phyloP scores from a whole-genome alignment of 306 rosid genomes.

The Argentina anserina region DNA sequence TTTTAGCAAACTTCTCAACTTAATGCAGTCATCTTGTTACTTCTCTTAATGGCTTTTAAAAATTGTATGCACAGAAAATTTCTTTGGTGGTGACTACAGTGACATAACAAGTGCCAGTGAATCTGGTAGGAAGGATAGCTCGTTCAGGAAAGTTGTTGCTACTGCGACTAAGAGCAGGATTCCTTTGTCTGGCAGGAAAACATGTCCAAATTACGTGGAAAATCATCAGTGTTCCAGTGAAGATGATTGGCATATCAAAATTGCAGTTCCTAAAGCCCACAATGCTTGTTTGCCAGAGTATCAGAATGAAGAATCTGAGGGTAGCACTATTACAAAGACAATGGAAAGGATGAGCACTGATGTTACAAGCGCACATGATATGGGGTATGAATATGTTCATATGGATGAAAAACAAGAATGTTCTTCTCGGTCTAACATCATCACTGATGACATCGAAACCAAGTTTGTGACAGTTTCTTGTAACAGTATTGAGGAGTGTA shows the following conservation, averaged over 20 bases:
- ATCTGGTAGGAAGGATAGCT: constrained; percentile 49
- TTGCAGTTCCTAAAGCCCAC: constrained; percentile 55
- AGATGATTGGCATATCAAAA: constrained; percentile 76
- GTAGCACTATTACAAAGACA: constrained; percentile 71
- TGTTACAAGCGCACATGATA: constrained; percentile 52
- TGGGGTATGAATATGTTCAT: constrained; percentile 57
- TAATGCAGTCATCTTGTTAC: neutral
- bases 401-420: constrained; percentile 81
- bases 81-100: constrained; percentile 53
- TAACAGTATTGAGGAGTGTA: constrained; percentile 41
- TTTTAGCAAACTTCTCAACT: neutral
- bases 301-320: constrained; percentile 70
- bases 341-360: constrained; percentile 58
- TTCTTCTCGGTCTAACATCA: constrained; percentile 61
- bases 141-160: constrained; percentile 35
- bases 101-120: constrained; percentile 56
- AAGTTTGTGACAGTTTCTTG: constrained; percentile 48
- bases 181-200: constrained; percentile 55
- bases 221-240: constrained; percentile 39
- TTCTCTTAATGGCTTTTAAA: constrained; percentile 9
- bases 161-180: constrained; percentile 39
- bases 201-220: constrained; percentile 43
- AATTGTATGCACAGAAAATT: constrained; percentile 47
- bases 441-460: constrained; percentile 42
- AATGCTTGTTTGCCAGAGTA: constrained; percentile 32